phyloP scores from a whole-genome alignment of 495 filamentous ascomycete species.

The Podospora australis region DNA sequence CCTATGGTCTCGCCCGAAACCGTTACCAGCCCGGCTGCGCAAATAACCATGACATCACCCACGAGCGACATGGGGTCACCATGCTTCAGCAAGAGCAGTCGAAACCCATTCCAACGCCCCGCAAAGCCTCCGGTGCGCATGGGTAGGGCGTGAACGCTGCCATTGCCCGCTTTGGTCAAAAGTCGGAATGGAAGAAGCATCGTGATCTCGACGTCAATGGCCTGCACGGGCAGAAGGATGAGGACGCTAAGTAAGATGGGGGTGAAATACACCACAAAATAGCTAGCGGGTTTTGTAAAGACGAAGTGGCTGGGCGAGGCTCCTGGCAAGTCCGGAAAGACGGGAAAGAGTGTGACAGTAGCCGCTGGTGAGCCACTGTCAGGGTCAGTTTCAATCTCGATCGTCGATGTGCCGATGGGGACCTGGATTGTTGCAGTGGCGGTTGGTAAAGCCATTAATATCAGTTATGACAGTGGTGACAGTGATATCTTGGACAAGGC shows the following conservation, averaged over 20 bases:
- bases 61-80: conserved; percentile 1
- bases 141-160: background rate
- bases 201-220: conserved; percentile 5
- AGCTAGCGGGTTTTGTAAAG: background rate
- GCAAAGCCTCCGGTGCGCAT: background rate
- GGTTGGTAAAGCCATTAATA: background rate
- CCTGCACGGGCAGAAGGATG: conserved; percentile 1
- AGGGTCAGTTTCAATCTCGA: background rate
- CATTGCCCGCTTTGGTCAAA: background rate
- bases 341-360: conserved; percentile 2
- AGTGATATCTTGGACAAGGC: background rate
- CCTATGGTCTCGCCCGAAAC: conserved; percentile 7
- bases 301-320: conserved; percentile 1
- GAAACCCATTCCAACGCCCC: background rate
- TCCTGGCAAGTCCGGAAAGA: conserved; percentile 3
- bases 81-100: background rate
- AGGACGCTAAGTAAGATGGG: conserved; percentile 1
- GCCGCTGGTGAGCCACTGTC: background rate
- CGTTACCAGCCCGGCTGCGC: background rate
- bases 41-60: background rate
- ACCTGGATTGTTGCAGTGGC: background rate
- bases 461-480: background rate
- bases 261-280: conserved; percentile 8
- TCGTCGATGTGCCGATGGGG: background rate
- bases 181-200: conserved; percentile 4